phyloP scores from a whole-genome alignment of 345 rosid genomes.

The Aquilaria sinensis region DNA sequence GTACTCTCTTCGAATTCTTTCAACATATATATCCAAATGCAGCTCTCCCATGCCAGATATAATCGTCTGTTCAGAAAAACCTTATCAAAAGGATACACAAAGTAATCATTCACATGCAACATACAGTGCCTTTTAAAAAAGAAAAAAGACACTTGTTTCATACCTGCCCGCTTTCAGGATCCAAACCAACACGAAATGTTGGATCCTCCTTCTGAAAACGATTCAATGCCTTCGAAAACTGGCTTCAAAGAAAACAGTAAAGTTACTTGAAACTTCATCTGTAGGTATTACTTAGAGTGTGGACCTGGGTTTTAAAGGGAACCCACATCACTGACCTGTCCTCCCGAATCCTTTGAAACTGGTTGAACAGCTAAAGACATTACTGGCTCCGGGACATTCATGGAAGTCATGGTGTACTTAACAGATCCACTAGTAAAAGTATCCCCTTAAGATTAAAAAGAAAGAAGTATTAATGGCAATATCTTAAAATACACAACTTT shows the following conservation, averaged over 20 bases:
- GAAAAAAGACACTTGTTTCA: slow-evolving; percentile 7
- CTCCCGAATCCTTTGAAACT: slow-evolving; percentile 91
- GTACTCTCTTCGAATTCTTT: slow-evolving; percentile 90
- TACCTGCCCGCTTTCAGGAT: slow-evolving; percentile 97
- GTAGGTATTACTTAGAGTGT: background rate
- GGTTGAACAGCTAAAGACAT: slow-evolving; percentile 99
- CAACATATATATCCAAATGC: slow-evolving; percentile 94
- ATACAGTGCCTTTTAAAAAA: background rate
- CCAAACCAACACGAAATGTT: slow-evolving; percentile 97
- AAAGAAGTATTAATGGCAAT: background rate
- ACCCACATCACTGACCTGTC: slow-evolving; percentile 62
- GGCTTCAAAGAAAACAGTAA: slow-evolving; percentile 12
- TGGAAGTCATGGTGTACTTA: slow-evolving; percentile 96
- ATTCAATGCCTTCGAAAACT: slow-evolving; percentile 98
- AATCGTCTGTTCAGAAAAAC: slow-evolving; percentile 57
- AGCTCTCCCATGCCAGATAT: slow-evolving; percentile 99
- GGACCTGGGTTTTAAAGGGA: background rate
- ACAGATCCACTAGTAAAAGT: slow-evolving; percentile 96
- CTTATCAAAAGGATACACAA: slow-evolving; percentile 5
- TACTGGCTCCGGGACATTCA: slow-evolving; percentile 99
- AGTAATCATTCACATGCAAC: slow-evolving; percentile 1
- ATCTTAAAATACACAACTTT: too few relatives aligned
- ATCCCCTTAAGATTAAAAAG: slow-evolving; percentile 47
- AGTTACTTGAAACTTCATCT: slow-evolving; percentile 6
- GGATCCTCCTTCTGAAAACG: slow-evolving; percentile 98